Evolutionary conservation across 345 rosid species (phyloP).

Genomic region (Limnanthes douglasii): DNA sequence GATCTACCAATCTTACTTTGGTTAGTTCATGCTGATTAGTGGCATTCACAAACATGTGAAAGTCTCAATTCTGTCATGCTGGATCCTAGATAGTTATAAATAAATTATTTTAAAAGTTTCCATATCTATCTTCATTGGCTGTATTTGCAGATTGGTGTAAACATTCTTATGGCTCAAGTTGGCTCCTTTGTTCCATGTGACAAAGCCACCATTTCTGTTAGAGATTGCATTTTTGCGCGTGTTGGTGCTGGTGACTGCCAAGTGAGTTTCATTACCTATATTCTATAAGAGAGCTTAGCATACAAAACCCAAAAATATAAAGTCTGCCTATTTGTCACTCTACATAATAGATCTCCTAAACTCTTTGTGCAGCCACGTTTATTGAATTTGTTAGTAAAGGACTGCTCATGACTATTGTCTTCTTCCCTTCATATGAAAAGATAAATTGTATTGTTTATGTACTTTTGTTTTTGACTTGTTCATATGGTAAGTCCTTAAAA

Average conservation of each 20-base stretch:
- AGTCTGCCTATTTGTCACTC: not conserved
- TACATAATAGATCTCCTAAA: too few species aligned
- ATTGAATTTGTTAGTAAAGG: conserved; percentile 2
- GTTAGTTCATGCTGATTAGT: too few species aligned
- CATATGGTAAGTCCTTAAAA: too few species aligned
- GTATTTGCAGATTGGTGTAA: conserved; percentile 66
- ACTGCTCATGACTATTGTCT: not conserved
- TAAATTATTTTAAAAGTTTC: not conserved
- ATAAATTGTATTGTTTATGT: too few species aligned
- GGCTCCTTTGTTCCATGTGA: conserved; percentile 96
- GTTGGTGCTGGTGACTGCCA: conserved; percentile 99
- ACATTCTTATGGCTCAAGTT: conserved; percentile 94
- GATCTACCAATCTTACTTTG: not conserved
- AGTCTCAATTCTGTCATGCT: too few species aligned
- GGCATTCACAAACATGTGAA: too few species aligned
- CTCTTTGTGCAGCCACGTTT: too few species aligned
- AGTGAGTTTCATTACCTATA: conserved; percentile 33
- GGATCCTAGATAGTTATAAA: not conserved
- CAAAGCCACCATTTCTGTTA: conserved; percentile 73
- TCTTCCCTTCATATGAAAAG: not conserved
- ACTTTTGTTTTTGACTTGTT: too few species aligned
- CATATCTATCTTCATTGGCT: conserved; percentile 2
- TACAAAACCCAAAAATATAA: not conserved
- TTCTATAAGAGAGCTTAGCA: not conserved
- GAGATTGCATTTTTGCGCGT: conserved; percentile 96